Percentiles rank a stretch among this genome's conserved stretches.
Evolutionary conservation across 305 asterid genomes (phyloP).

Genomic region (Nicotiana rustica): DNA sequence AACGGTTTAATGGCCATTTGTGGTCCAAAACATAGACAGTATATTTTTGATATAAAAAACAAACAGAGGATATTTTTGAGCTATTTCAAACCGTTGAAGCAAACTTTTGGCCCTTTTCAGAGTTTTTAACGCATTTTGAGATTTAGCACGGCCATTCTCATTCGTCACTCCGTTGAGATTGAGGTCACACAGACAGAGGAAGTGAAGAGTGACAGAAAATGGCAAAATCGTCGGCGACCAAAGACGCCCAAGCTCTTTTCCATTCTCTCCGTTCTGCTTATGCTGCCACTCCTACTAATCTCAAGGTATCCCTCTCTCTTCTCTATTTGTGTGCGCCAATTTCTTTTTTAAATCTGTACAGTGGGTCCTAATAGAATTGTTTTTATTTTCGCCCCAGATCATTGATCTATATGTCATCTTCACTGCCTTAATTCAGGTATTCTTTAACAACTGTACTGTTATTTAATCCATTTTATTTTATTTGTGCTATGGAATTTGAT

Average conservation of each 20-base stretch:
- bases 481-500: background rate
- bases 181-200: conserved; percentile 18
- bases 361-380: background rate
- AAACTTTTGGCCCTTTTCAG: background rate
- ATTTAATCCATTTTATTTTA: conserved; percentile 1
- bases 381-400: conserved; percentile 52
- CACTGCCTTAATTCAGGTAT: conserved; percentile 81
- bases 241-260: conserved; percentile 69
- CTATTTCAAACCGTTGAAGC: background rate
- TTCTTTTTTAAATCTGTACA: background rate
- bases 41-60: too few relatives aligned
- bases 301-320: conserved; percentile 55
- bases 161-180: background rate
- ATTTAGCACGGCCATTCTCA: background rate
- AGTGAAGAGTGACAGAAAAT: conserved; percentile 42
- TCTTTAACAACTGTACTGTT: background rate
- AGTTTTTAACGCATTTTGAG: background rate
- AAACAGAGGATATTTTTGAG: too few relatives aligned
- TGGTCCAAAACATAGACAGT: too few relatives aligned
- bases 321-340: background rate
- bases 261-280: conserved; percentile 77
- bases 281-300: conserved; percentile 68
- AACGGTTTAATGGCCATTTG: too few relatives aligned
- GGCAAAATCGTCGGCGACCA: conserved; percentile 68
- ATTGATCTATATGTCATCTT: conserved; percentile 68